phyloP scores from a whole-genome alignment of 306 rosid genomes.

The Alnus glutinosa region DNA sequence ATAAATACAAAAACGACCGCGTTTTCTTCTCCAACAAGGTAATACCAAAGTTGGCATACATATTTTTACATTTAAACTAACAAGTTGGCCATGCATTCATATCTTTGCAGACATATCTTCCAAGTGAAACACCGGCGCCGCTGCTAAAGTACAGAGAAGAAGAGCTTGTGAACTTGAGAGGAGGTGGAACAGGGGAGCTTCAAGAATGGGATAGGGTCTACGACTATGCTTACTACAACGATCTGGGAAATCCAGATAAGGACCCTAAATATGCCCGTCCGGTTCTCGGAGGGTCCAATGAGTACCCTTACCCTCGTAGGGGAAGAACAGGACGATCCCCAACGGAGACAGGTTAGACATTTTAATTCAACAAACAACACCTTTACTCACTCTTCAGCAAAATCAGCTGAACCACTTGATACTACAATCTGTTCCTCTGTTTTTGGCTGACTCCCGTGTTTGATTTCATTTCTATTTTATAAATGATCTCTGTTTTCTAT shows the following conservation, averaged over 20 bases:
- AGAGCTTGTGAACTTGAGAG: conserved; percentile 67
- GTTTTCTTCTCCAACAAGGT: conserved; percentile 85
- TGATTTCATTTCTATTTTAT: too few species aligned
- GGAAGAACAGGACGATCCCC: conserved; percentile 75
- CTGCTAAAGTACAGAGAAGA: conserved; percentile 65
- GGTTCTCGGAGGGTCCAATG: conserved; percentile 71
- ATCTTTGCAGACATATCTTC: conserved; percentile 58
- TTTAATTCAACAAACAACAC: too few species aligned
- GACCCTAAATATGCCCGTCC: conserved; percentile 56
- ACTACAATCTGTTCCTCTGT: too few species aligned
- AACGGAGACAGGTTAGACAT: conserved; percentile 38
- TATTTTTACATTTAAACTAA: too few species aligned
- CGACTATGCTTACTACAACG: conserved; percentile 77
- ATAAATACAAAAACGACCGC: conserved; percentile 56
- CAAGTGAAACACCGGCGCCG: conserved; percentile 64
- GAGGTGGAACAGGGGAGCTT: conserved; percentile 55
- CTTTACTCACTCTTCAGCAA: too few species aligned
- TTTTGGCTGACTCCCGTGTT: too few species aligned
- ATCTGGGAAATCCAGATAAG: conserved; percentile 58
- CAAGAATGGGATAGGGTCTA: conserved; percentile 80
- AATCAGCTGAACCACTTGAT: too few species aligned
- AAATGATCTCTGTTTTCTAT: too few species aligned
- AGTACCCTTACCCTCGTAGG: conserved; percentile 82
- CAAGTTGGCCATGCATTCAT: too few species aligned
- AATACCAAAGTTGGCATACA: neutral